Evolutionary conservation across 768 basidiomycete genomes (phyloP).

Genomic region (Lactarius deliciosus): DNA sequence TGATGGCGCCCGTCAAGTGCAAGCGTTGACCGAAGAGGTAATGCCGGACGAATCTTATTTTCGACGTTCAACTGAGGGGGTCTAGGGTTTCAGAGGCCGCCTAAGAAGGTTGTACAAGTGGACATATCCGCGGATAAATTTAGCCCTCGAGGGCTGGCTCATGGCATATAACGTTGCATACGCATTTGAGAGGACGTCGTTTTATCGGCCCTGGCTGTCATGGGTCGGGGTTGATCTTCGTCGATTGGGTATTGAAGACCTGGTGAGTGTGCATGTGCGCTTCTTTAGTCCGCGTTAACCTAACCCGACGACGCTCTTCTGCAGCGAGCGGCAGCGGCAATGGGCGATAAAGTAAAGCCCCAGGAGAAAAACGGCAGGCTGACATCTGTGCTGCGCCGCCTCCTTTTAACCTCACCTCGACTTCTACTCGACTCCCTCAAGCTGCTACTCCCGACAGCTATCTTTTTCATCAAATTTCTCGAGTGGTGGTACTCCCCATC

Average conservation of each 20-base stretch:
- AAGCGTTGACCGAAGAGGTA: constrained; percentile 55
- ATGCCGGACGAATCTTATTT: constrained; percentile 19
- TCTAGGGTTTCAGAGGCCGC: constrained; percentile 52
- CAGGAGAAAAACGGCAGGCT: constrained; percentile 39
- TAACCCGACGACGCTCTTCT: constrained; percentile 9
- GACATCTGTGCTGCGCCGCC: constrained; percentile 44
- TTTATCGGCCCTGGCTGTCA: constrained; percentile 88
- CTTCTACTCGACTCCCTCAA: constrained; percentile 75
- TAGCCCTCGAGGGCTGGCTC: constrained; percentile 76
- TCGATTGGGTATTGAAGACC: constrained; percentile 74
- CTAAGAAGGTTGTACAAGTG: constrained; percentile 65
- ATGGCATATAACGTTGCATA: constrained; percentile 85
- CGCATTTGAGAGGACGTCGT: constrained; percentile 81
- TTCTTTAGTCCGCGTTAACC: constrained; percentile 13
- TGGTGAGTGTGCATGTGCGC: constrained; percentile 48
- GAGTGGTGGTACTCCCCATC: constrained; percentile 99
- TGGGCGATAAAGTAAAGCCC: constrained; percentile 26
- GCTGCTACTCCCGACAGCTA: constrained; percentile 78
- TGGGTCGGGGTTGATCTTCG: constrained; percentile 85
- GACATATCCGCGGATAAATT: constrained; percentile 81
- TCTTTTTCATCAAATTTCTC: constrained; percentile 94
- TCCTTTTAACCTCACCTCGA: constrained; percentile 55
- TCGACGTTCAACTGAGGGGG: constrained; percentile 9
- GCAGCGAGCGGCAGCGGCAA: constrained; percentile 34
- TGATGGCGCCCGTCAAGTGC: constrained; percentile 44